Evolutionary conservation across 441 rosid species (phyloP), one percentile per base, ranked within the genome.

Genomic region (Jatropha podagrica): DNA sequence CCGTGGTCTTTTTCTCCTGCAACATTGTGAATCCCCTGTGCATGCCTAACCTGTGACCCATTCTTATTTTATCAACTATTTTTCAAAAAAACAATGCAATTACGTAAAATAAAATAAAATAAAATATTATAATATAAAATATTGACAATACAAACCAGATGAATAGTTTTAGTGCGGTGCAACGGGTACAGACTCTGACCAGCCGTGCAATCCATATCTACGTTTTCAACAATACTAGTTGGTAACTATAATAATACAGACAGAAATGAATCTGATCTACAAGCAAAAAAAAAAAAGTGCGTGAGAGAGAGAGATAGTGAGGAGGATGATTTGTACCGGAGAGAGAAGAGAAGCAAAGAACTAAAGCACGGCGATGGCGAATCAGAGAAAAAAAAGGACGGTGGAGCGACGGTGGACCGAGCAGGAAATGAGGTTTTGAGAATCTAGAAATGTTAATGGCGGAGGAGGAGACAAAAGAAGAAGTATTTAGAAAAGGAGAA

Each of bases 11-110:
- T 85, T 3, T 84, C 89, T 49, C 89, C 91, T 77, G 80, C 89
- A 2, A 87, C 91, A 71, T 87, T 87, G 66, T 87, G 91, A 77
- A 87, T 69, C 56, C 91, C 91, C 62, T 87, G 87, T 1, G 87
- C 91, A 69, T 87, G 91, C 80, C 91, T 84, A 77, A 85, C 88
- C 91, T 87, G 69, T 14, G 27, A 59, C 17, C n/a, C n/a, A 61
- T 61, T 76, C n/a, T 12, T 46, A 48, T 54, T 40, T 8, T 61
- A 12, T 61, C n/a, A 27, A 61, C 61, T 20, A 8, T 54, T 54
- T 52, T 52, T 52, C 14, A n/a, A 27, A 38, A 55, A 15, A 74
- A 10, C 12, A 17, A 41, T 65, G 54, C 32, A 18, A 58, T 44
- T 48, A 17, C n/a, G 12, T 26, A 26, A 27, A 12, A 8, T 1